Evolutionary conservation across 495 filamentous ascomycete genomes (phyloP), one percentile per base, ranked within the genome.

Genomic region (Podospora appendiculata): DNA sequence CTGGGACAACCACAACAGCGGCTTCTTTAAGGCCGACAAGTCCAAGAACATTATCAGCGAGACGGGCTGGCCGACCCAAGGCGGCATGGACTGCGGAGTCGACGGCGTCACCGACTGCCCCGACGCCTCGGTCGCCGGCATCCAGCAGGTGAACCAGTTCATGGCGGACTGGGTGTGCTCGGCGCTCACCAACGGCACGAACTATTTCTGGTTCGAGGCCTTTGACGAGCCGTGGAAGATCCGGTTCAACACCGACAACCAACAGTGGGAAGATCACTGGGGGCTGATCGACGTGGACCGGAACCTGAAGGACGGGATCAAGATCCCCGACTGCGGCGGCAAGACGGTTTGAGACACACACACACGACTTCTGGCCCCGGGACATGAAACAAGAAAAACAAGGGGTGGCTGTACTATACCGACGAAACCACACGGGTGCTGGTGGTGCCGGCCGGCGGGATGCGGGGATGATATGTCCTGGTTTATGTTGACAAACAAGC

Each of bases 201-300:
- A 91, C 40, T 98, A 95, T 64, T 96, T 95, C 64, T 96, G 91
- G 93, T 96, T 96, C 61, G 86, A 90, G 67, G 89, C 90, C 13
- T 96, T 95, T 61, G 91, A 95, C 61, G 91, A 95, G 70, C 89
- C 91, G 3, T 98, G 93, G 93, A 96, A 96, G 70, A 69, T 86
- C 19, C 54, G 58, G 19, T 94, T 80, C 67, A 85, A 98, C 63
- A 73, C 68, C 3, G 63, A 70, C 1, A 81, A 79, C 11, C 76
- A 90, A 69, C 75, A 88, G 51, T 96, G 91, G 91, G 93, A 98
- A 70, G 89, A 94, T 60, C 87, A 95, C 61, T 97, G 92, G 92
- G 93, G 93, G 32, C 70, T 98, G 17, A 84, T 98, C 82, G 89
- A 95, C 66, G 76, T 87, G 1, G 82, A 87, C 54, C 81, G 93